These are phyloP conservation scores for Heliamphora exappendiculata DNA, from an alignment of 148 eudicot genomes.

Conservation along the genomic window DNA sequence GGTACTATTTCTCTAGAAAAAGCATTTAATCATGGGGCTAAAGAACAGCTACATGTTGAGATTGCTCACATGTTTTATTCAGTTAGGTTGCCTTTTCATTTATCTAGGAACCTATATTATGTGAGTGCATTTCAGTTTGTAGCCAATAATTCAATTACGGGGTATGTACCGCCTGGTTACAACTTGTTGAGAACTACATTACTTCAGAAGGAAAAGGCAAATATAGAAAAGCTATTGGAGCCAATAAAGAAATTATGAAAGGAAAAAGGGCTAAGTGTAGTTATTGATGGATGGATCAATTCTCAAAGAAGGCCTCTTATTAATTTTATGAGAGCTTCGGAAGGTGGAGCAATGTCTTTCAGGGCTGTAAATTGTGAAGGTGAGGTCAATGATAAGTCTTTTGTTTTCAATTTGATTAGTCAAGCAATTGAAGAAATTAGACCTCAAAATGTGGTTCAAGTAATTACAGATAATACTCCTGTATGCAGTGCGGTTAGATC, in stretches of 20 bases:
- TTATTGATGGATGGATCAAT: constrained; percentile 25
- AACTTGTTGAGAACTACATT: constrained; percentile 16
- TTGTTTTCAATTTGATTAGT: background rate
- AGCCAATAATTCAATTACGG: background rate
- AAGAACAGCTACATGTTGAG: no score
- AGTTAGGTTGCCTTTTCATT: constrained; percentile 16
- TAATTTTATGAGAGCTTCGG: constrained; percentile 13
- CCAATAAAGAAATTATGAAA: constrained; percentile 4
- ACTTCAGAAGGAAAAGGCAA: constrained; percentile 12
- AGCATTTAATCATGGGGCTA: background rate
- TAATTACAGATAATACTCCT: background rate
- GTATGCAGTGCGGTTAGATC: background rate
- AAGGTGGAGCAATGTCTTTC: background rate
- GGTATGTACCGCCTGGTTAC: constrained; percentile 19
- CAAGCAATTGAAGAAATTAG: background rate
- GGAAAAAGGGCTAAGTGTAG: background rate
- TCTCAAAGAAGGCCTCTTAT: constrained; percentile 22
- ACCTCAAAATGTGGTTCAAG: constrained; percentile 2
- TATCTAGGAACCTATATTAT: constrained; percentile 19
- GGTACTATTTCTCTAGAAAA: background rate
- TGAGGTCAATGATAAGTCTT: background rate
- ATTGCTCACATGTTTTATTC: constrained; percentile 10
- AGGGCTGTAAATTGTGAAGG: background rate
- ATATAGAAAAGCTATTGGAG: constrained; percentile 9
- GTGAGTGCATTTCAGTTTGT: constrained; percentile 9